Conservation (phyloP, 345 rosid genomes). For the Eutrema japonicum region DNA sequence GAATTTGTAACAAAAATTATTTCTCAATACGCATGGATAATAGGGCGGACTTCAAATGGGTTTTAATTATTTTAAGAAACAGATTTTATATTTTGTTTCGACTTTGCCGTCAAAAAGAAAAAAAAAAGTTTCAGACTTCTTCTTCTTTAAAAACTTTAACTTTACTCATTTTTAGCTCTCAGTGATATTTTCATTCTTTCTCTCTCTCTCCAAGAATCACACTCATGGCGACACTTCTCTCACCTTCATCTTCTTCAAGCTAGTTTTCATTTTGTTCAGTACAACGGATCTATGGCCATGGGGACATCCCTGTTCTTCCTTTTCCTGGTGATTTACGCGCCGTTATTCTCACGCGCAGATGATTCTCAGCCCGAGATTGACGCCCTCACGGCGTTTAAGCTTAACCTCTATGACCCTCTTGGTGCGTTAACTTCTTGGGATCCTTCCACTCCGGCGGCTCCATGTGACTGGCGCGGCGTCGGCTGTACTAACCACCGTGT, state of each 20-base stretch:
- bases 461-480: slow-evolving; percentile 96
- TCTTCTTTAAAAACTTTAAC: slow-evolving; percentile 25
- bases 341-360: slow-evolving; percentile 40
- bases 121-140: not conserved
- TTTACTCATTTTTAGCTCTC: slow-evolving; percentile 17
- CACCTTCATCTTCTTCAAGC: slow-evolving; percentile 16
- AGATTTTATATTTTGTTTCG: slow-evolving; percentile 8
- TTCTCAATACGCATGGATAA: slow-evolving; percentile 27
- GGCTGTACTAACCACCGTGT: slow-evolving; percentile 61
- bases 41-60: slow-evolving; percentile 42
- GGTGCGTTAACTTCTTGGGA: slow-evolving; percentile 79
- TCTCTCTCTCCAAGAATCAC: slow-evolving; percentile 36
- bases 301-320: slow-evolving; percentile 12
- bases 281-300: slow-evolving; percentile 33
- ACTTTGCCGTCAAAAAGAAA: too few species aligned
- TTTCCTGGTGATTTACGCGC: slow-evolving; percentile 17
- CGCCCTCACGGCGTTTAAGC: slow-evolving; percentile 73
- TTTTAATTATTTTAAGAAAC: slow-evolving; percentile 27
- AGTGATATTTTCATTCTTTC: not conserved
- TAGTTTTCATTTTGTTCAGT: not conserved
- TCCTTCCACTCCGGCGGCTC: slow-evolving; percentile 68
- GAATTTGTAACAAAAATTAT: slow-evolving; percentile 14
- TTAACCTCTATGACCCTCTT: slow-evolving; percentile 72
- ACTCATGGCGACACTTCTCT: slow-evolving; percentile 43
- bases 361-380: slow-evolving; percentile 61